Evolutionary conservation across 2,329 filamentous ascomycete genomes (phyloP).

Genomic region (Phialocephala sp.): DNA sequence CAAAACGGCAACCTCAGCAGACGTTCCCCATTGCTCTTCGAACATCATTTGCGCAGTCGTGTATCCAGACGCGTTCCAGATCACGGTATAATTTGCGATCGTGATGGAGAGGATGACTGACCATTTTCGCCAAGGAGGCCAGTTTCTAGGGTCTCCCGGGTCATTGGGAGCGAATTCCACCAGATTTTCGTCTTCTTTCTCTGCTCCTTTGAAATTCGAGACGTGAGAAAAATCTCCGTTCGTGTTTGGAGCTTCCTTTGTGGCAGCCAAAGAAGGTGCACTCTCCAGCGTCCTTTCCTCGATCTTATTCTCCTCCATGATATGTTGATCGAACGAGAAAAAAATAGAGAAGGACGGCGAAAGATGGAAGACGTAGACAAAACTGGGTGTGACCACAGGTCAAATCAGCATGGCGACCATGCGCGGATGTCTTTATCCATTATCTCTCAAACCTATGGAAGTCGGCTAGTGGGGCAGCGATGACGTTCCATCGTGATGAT

Average conservation of each 20-base stretch:
- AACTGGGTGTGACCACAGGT: no score
- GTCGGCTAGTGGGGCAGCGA: neutral
- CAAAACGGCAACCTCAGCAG: neutral
- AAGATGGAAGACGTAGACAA: neutral
- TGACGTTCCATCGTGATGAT: neutral
- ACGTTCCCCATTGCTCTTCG: neutral
- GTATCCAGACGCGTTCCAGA: conserved; percentile 10
- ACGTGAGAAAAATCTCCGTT: neutral
- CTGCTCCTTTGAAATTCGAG: neutral
- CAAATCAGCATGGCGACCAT: neutral
- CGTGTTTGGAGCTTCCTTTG: neutral
- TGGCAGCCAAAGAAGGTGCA: neutral
- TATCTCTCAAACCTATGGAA: neutral
- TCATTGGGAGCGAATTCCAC: neutral
- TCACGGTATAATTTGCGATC: neutral
- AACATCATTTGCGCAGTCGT: conserved; percentile 1
- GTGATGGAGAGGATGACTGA: conserved; percentile 1
- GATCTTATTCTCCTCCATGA: neutral
- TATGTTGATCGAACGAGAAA: neutral
- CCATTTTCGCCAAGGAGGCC: conserved; percentile 2
- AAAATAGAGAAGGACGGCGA: neutral
- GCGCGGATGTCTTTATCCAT: neutral
- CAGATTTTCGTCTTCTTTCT: neutral
- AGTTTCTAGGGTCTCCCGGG: neutral
- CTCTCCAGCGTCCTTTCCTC: neutral